phyloP scores from a whole-genome alignment of 257 asterid species.

The Leonotis leonurus region DNA sequence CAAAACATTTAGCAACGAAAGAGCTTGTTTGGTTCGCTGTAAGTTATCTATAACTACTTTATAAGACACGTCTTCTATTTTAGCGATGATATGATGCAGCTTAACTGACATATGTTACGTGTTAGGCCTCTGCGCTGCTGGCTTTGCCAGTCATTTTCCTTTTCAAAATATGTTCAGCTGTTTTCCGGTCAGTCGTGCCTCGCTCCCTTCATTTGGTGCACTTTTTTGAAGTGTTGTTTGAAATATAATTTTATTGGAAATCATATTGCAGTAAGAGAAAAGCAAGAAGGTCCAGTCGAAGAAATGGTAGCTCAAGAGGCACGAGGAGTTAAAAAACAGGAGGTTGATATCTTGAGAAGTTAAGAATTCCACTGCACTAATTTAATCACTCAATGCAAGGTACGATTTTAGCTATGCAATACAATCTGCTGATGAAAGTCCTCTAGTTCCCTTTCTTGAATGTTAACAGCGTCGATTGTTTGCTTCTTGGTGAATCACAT shows the following conservation, averaged over 20 bases:
- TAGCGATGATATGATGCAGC: neutral
- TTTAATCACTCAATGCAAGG: neutral
- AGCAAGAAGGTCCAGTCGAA: slow-evolving; percentile 19
- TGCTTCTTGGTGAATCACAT: neutral
- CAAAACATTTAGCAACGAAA: slow-evolving; percentile 58
- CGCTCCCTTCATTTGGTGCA: neutral
- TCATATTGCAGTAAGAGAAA: slow-evolving; percentile 44
- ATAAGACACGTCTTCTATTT: neutral
- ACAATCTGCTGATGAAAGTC: too few relatives aligned
- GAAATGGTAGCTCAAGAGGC: slow-evolving; percentile 30
- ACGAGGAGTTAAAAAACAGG: slow-evolving; percentile 36
- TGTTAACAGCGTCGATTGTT: too few relatives aligned
- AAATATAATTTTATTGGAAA: neutral
- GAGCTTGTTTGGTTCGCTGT: slow-evolving; percentile 81
- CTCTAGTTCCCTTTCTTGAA: neutral
- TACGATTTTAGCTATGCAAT: too few relatives aligned
- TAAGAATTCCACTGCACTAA: neutral
- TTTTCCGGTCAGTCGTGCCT: slow-evolving; percentile 46
- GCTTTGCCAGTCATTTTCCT: slow-evolving; percentile 58
- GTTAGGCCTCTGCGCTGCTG: slow-evolving; percentile 69
- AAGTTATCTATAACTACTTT: slow-evolving; percentile 23
- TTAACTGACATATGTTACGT: slow-evolving; percentile 7
- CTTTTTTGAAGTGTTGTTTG: neutral
- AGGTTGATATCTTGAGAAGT: slow-evolving; percentile 38
- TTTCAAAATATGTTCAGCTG: slow-evolving; percentile 34